Conservation (phyloP, 192 early-diverging fungal species). For the Backusella parvicylindrica region DNA sequence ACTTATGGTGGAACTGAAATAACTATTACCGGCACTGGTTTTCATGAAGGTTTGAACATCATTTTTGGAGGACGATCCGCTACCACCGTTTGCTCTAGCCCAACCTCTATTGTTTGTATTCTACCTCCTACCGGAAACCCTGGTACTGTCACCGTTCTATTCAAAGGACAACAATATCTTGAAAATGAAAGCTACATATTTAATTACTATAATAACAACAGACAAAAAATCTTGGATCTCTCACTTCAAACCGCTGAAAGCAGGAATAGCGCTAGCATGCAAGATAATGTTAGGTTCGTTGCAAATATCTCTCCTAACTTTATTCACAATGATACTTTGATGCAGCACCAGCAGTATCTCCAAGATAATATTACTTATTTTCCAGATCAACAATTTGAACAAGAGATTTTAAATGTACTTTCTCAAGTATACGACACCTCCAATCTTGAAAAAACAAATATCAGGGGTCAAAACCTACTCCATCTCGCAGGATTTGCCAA, state of each 20-base stretch:
- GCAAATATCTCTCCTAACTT: conserved; percentile 47
- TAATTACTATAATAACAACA: conserved; percentile 51
- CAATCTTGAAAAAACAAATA: conserved; percentile 3
- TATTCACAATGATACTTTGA: neutral
- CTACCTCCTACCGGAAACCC: conserved; percentile 70
- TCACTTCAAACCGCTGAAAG: conserved; percentile 84
- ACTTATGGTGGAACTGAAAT: conserved; percentile 80
- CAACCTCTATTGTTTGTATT: conserved; percentile 76
- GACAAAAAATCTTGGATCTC: conserved; percentile 81
- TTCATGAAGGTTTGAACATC: conserved; percentile 61
- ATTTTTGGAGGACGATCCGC: conserved; percentile 76
- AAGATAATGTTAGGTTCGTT: conserved; percentile 67
- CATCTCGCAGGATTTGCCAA: conserved; percentile 47
- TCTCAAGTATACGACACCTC: neutral
- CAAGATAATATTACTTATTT: neutral
- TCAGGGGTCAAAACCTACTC: conserved; percentile 51
- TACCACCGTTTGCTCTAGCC: conserved; percentile 69
- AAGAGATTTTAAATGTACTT: neutral
- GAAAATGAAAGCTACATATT: conserved; percentile 22
- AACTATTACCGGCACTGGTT: conserved; percentile 78
- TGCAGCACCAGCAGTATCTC: neutral
- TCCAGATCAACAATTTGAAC: neutral
- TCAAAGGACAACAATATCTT: conserved; percentile 39
- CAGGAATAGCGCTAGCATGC: conserved; percentile 67
- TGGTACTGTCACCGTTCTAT: conserved; percentile 62